phyloP scores from a whole-genome alignment of 305 asterid species.

The Nicotiana rustica region DNA sequence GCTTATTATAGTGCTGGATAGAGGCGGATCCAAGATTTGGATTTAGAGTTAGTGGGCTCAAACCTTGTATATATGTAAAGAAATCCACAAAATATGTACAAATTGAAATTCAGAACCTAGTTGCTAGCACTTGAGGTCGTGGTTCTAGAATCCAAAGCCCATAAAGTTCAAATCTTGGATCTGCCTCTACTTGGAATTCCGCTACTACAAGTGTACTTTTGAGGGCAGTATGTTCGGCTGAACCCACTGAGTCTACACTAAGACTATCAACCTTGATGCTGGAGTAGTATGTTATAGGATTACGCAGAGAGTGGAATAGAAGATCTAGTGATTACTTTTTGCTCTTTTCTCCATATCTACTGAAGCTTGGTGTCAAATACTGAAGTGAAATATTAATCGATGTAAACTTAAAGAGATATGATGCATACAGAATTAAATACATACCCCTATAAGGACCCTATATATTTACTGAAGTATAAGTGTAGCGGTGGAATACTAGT shows the following conservation, averaged over 20 bases:
- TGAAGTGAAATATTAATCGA: background rate
- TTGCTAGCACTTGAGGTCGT: too few relatives aligned
- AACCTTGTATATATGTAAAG: too few relatives aligned
- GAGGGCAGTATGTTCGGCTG: too few relatives aligned
- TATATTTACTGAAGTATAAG: background rate
- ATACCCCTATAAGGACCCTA: background rate
- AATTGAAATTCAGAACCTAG: too few relatives aligned
- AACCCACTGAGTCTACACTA: background rate
- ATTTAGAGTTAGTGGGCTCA: background rate
- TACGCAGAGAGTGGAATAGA: background rate
- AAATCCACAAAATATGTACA: too few relatives aligned
- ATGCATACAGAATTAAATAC: background rate
- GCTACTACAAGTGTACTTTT: background rate
- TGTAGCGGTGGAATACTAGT: background rate
- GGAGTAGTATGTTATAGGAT: background rate
- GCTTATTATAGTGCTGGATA: background rate
- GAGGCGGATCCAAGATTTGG: slow-evolving; percentile 1
- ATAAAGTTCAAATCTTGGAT: too few relatives aligned
- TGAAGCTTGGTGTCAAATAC: background rate
- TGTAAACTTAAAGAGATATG: background rate
- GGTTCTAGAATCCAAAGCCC: too few relatives aligned
- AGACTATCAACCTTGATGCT: background rate
- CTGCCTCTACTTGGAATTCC: background rate
- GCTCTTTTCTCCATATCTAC: background rate
- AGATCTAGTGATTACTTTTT: background rate